Evolutionary conservation across 768 basidiomycete species (phyloP).

Genomic region (Pulveroboletus frians): DNA sequence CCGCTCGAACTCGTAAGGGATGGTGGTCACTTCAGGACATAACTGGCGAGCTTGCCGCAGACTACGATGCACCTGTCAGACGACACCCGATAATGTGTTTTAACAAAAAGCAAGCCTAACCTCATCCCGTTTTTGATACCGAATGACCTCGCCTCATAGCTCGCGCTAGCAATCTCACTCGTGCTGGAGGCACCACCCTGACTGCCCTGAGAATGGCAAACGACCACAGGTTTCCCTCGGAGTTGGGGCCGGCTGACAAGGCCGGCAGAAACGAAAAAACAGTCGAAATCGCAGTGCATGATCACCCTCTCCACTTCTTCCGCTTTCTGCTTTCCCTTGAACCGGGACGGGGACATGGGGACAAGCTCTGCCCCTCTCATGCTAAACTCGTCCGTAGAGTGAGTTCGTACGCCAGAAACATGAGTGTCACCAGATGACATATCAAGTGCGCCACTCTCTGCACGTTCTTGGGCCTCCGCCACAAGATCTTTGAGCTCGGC

Average conservation of each 20-base stretch:
- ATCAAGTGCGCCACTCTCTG: conserved; percentile 38
- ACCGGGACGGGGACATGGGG: conserved; percentile 43
- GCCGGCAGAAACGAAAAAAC: conserved; percentile 95
- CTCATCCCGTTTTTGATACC: conserved; percentile 96
- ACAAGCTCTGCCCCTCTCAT: conserved; percentile 51
- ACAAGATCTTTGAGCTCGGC: conserved; percentile 80
- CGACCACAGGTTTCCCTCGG: conserved; percentile 84
- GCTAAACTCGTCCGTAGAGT: conserved; percentile 33
- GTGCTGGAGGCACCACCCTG: conserved; percentile 75
- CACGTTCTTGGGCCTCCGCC: conserved; percentile 68
- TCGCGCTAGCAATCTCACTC: conserved; percentile 91
- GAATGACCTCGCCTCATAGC: conserved; percentile 86
- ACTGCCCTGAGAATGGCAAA: conserved; percentile 86
- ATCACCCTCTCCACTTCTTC: conserved; percentile 56
- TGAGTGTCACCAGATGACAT: background rate
- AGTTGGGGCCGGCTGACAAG: conserved; percentile 74
- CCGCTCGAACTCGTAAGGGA: conserved; percentile 94
- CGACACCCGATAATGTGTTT: background rate
- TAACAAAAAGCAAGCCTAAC: conserved; percentile 35
- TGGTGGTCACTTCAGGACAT: conserved; percentile 67
- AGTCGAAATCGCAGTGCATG: conserved; percentile 95
- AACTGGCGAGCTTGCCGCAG: conserved; percentile 74
- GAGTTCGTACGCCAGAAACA: background rate
- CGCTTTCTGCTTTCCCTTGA: conserved; percentile 49
- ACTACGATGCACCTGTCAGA: conserved; percentile 34